Evolutionary conservation across 768 basidiomycete genomes (phyloP).

Genomic region (Xerocomellus chrysenteron): DNA sequence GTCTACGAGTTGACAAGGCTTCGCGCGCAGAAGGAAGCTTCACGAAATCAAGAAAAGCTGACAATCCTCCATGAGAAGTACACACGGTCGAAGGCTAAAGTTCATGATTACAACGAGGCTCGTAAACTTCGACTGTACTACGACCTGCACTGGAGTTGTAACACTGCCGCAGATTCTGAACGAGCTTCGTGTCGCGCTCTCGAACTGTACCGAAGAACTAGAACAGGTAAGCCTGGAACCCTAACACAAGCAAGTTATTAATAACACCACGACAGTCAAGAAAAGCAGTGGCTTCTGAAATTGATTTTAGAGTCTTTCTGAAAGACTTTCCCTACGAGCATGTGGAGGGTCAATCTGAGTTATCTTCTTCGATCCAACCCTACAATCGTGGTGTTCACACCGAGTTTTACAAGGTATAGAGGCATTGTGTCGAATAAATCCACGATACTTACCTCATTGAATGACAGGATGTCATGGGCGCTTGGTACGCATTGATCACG

Average conservation of each 20-base stretch:
- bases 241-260: background rate
- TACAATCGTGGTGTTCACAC: background rate
- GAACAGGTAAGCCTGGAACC: conserved; percentile 14
- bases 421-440: background rate
- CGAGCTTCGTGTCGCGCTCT: conserved; percentile 21
- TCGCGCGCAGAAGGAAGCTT: conserved; percentile 12
- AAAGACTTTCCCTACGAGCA: conserved; percentile 6
- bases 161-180: conserved; percentile 14
- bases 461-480: conserved; percentile 1
- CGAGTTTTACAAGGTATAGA: conserved; percentile 18
- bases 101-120: conserved; percentile 18
- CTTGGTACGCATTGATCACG: conserved; percentile 10
- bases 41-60: conserved; percentile 7
- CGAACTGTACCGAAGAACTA: conserved; percentile 16
- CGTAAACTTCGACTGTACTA: conserved; percentile 2
- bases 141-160: background rate
- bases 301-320: conserved; percentile 15
- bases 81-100: conserved; percentile 16
- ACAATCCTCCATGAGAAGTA: conserved; percentile 20
- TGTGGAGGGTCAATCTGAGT: conserved; percentile 12
- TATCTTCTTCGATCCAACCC: conserved; percentile 9
- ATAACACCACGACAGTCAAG: conserved; percentile 8
- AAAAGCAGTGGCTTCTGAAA: conserved; percentile 11
- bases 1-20: background rate
- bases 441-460: background rate